Evolutionary conservation across 2,329 filamentous ascomycete genomes (phyloP).

Genomic region (Rachicladosporium sp.): DNA sequence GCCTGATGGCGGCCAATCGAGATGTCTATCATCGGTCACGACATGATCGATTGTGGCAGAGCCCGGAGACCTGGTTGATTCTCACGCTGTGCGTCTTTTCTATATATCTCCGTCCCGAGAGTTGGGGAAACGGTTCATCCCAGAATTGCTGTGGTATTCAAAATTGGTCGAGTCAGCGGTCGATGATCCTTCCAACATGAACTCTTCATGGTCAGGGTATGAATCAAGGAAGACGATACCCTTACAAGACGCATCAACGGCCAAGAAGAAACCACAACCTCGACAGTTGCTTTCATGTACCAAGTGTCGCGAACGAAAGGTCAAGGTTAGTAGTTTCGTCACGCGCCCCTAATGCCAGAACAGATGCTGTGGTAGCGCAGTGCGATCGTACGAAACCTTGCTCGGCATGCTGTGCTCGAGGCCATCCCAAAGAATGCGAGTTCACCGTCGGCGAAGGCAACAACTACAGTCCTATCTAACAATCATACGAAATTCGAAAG

Average conservation of each 20-base stretch:
- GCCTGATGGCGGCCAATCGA: too few relatives aligned
- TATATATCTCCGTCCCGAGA: too few relatives aligned
- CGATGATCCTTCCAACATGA: too few relatives aligned
- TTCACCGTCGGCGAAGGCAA: constrained; percentile 33
- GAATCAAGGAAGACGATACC: constrained; percentile 13
- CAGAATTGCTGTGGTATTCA: too few relatives aligned
- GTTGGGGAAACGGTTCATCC: too few relatives aligned
- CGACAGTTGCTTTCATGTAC: constrained; percentile 36
- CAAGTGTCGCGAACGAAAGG: constrained; percentile 36
- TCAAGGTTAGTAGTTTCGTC: constrained; percentile 27
- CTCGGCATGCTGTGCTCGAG: constrained; percentile 36
- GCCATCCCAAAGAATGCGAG: constrained; percentile 34
- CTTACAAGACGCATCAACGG: constrained; percentile 10
- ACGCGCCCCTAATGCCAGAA: constrained; percentile 1
- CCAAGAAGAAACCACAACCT: constrained; percentile 27
- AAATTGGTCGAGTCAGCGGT: too few relatives aligned
- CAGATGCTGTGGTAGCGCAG: constrained; percentile 14
- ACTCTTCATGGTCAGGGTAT: constrained; percentile 18
- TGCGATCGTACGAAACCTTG: constrained; percentile 39
- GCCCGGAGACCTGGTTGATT: too few relatives aligned
- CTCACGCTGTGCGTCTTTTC: too few relatives aligned
- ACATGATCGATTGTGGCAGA: too few relatives aligned
- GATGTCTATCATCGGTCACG: too few relatives aligned
- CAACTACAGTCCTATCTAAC: constrained; percentile 34
- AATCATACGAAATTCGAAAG: constrained; percentile 35